These are phyloP conservation scores for Suhomyces panamericanus DNA, from an alignment of 1,139 yeast species.

Conservation along the genomic window DNA sequence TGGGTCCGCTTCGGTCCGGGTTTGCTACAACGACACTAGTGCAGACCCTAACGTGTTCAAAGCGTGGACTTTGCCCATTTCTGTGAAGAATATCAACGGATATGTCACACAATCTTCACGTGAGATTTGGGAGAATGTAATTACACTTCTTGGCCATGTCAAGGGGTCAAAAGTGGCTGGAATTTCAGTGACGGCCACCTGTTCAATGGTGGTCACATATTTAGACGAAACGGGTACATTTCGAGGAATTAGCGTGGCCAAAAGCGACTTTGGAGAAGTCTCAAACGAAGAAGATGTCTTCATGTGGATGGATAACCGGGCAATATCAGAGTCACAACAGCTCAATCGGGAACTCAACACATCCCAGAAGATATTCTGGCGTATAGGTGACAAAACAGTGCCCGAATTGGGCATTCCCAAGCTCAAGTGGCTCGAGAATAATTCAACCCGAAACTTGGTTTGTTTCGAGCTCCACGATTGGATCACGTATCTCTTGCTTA, in stretches of 20 bases:
- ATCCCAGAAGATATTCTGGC: neutral
- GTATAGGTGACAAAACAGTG: conserved; percentile 48
- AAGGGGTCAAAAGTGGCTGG: conserved; percentile 1
- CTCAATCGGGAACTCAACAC: conserved; percentile 26
- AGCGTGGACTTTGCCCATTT: conserved; percentile 16
- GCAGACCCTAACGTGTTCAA: neutral
- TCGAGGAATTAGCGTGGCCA: neutral
- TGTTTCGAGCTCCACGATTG: conserved; percentile 57
- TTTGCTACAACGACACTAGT: conserved; percentile 20
- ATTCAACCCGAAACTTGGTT: conserved; percentile 24
- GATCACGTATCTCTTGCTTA: conserved; percentile 40
- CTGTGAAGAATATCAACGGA: conserved; percentile 16
- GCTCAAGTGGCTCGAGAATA: conserved; percentile 37
- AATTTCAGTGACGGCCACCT: conserved; percentile 48
- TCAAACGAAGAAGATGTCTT: conserved; percentile 40
- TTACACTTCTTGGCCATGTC: conserved; percentile 2
- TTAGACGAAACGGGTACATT: conserved; percentile 16
- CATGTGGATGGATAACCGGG: conserved; percentile 62
- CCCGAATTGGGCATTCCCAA: conserved; percentile 63
- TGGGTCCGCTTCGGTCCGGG: conserved; percentile 54
- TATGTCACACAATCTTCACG: conserved; percentile 43
- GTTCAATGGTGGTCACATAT: conserved; percentile 50
- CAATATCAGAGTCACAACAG: conserved; percentile 32
- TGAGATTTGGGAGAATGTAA: conserved; percentile 29
- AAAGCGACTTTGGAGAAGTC: neutral